Base-by-base conservation (phyloP, 495 filamentous ascomycete species). In the Jackrogersella minutella region DNA sequence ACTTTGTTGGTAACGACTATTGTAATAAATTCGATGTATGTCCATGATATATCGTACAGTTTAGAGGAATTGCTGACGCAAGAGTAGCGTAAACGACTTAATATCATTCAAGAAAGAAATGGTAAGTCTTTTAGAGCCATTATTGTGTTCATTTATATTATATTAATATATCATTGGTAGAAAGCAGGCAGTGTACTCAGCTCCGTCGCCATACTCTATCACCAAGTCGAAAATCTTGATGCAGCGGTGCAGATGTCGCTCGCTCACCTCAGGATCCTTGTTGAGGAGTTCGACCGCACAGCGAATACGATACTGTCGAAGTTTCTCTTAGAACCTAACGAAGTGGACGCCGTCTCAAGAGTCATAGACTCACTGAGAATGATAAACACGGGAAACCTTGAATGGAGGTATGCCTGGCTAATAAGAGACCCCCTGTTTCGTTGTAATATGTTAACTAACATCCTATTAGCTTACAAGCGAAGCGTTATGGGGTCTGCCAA, bases 71-170 rank as follows among this genome's bases (percentile, higher is more conserved):
- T 22, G 13, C 62, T 64, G n/a, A 66, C 17, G 26, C 3, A 21
- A 24, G 0, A 5, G n/a, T 19, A 73, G 67, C 17, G 61, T 73
- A 2, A 73, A 73, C 22, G 71, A 73, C 37, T 31, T 73, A 16
- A 13, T 73, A 9, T 73, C 71, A 0, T 63, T 73, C 30, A 73
- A 71, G 36, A 73, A 73, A 34, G 71, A 73, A 26, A 71, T 73
- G 71, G 71, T 71, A 68, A 59, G 57, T 17, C 47, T 17, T 39
- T 10, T 3, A 7, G 0, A 2, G 1, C 2, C 9, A 24, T 31
- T 2, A 5, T 21, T 6, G 6, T 28, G 6, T 24, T n/a, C n/a
- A n/a, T n/a, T n/a, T n/a, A 26, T 19, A 2, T 3, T 5, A 16
- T 31, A 52, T 30, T 64, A 11, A 60, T 24, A 47, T 8, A 19